These are phyloP conservation scores for Lachnum nothofagi DNA, from an alignment of 2,329 filamentous ascomycete species.

Conservation along the genomic window DNA sequence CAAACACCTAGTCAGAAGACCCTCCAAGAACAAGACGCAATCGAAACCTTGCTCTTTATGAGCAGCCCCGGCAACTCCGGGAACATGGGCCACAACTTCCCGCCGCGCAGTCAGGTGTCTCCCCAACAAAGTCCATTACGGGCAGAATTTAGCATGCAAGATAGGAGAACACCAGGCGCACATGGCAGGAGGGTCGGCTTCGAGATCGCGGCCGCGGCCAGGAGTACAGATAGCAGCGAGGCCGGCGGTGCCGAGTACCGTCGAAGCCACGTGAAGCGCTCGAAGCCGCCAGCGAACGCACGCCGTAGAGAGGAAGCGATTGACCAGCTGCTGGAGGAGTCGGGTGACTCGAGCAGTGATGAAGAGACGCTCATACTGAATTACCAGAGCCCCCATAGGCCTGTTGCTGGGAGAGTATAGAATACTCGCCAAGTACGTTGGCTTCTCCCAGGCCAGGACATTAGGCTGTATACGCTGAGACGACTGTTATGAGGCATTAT, in stretches of 20 bases:
- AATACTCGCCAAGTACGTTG: slow-evolving; percentile 5
- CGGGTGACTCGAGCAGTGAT: slow-evolving; percentile 33
- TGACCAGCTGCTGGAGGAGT: slow-evolving; percentile 32
- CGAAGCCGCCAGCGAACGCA: slow-evolving; percentile 6
- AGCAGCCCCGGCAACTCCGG: slow-evolving; percentile 70
- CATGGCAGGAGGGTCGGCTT: slow-evolving; percentile 27
- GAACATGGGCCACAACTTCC: slow-evolving; percentile 53
- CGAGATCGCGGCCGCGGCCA: slow-evolving; percentile 17
- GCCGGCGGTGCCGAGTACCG: slow-evolving; percentile 19
- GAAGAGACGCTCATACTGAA: slow-evolving; percentile 30
- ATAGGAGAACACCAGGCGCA: slow-evolving; percentile 8
- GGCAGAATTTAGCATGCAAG: slow-evolving; percentile 26
- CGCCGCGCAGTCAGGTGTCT: slow-evolving; percentile 31
- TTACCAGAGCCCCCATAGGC: slow-evolving; percentile 24
- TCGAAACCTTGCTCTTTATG: slow-evolving; percentile 76
- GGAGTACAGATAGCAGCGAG: slow-evolving; percentile 21
- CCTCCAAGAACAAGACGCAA: slow-evolving; percentile 71
- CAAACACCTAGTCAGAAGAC: slow-evolving; percentile 63
- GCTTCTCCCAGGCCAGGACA: not conserved
- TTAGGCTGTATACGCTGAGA: too few species aligned
- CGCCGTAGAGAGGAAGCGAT: slow-evolving; percentile 24
- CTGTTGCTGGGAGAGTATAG: slow-evolving; percentile 22
- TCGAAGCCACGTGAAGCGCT: slow-evolving; percentile 6
- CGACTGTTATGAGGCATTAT: not conserved
- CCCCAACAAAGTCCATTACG: slow-evolving; percentile 31